Conservation (phyloP, 2,329 filamentous ascomycete species). For the Colletotrichum sp. region DNA sequence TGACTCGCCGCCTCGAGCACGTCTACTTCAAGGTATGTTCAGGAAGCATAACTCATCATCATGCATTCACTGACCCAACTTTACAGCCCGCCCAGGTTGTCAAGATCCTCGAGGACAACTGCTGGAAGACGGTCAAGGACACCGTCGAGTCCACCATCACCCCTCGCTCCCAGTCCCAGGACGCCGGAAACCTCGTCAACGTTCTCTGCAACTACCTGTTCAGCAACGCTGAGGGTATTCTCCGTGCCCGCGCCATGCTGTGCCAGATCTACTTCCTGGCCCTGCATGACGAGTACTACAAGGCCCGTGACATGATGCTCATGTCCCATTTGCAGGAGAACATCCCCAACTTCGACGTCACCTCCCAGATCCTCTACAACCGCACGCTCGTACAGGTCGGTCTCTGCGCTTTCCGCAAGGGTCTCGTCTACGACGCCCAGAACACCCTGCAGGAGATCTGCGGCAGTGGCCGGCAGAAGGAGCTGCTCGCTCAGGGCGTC, state of each 20-base stretch:
- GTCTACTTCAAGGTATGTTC: constrained; percentile 90
- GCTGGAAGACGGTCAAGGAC: constrained; percentile 81
- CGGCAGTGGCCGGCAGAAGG: constrained; percentile 96
- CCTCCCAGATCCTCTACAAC: constrained; percentile 98
- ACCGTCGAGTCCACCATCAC: constrained; percentile 81
- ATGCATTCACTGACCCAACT: constrained; percentile 22
- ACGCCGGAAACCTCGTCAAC: constrained; percentile 79
- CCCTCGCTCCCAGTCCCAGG: constrained; percentile 69
- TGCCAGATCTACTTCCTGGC: constrained; percentile 99
- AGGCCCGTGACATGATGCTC: constrained; percentile 97
- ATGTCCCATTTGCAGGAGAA: constrained; percentile 99
- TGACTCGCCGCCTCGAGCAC: constrained; percentile 95
- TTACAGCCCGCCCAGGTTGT: constrained; percentile 83
- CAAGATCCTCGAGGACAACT: constrained; percentile 91
- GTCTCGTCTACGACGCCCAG: constrained; percentile 96
- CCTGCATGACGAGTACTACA: constrained; percentile 97
- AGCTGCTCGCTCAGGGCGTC: constrained; percentile 95
- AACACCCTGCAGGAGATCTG: constrained; percentile 98
- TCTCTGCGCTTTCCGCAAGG: constrained; percentile 96
- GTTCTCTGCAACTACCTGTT: constrained; percentile 95
- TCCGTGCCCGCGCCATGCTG: constrained; percentile 94
- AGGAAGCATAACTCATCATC: background rate
- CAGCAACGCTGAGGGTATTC: constrained; percentile 91
- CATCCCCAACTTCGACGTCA: constrained; percentile 95
- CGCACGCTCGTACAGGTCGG: constrained; percentile 96